These are phyloP conservation scores for Ulmus americana DNA, from an alignment of 331 rosid species.

Conservation along the genomic window DNA sequence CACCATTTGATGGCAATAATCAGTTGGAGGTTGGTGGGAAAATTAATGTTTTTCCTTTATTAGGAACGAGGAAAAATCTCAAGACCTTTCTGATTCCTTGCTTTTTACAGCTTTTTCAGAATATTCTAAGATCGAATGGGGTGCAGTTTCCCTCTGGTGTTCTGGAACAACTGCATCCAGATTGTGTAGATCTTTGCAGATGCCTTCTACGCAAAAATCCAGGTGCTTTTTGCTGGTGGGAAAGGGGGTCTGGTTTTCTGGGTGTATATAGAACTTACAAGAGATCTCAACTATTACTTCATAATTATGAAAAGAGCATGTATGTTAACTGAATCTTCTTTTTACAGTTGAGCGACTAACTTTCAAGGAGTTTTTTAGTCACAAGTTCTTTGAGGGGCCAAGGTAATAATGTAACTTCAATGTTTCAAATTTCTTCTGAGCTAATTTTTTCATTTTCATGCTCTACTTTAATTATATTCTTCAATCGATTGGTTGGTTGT, in stretches of 20 bases:
- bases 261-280: constrained; percentile 1
- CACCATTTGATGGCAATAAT: constrained; percentile 74
- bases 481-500: neutral
- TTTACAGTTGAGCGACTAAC: constrained; percentile 86
- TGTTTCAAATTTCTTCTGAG: neutral
- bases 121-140: constrained; percentile 63
- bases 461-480: neutral
- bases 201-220: constrained; percentile 78
- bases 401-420: constrained; percentile 42
- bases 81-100: constrained; percentile 19
- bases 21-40: constrained; percentile 61
- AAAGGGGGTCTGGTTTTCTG: constrained; percentile 13
- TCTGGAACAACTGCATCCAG: constrained; percentile 57
- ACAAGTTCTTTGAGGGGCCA: constrained; percentile 54
- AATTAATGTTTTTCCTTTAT: neutral
- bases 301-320: constrained; percentile 19
- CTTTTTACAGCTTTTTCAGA: constrained; percentile 72
- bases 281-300: neutral
- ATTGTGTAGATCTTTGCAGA: constrained; percentile 88
- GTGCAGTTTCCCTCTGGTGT: constrained; percentile 63
- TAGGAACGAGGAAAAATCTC: neutral
- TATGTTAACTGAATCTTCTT: constrained; percentile 29
- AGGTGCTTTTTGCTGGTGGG: constrained; percentile 45
- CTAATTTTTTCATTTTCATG: constrained; percentile 14
- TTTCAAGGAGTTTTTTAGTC: constrained; percentile 74